Evolutionary conservation across 306 rosid species (phyloP).

Genomic region (Casuarina glauca): DNA sequence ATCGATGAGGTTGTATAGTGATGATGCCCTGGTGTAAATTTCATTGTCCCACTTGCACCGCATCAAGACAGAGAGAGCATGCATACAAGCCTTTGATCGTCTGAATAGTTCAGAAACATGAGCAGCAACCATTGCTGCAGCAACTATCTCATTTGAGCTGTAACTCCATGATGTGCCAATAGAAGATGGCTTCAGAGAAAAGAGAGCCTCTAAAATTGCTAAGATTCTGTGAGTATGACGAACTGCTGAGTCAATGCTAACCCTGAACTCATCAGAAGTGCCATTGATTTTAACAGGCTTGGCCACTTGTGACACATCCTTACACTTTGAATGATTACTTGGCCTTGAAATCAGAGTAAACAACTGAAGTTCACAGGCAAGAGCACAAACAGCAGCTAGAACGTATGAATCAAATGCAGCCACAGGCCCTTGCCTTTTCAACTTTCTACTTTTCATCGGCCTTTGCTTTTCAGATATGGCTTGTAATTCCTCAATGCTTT

Average conservation of each 20-base stretch:
- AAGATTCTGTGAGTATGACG: slow-evolving; percentile 88
- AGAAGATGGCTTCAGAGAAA: slow-evolving; percentile 88
- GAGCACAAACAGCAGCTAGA: slow-evolving; percentile 95
- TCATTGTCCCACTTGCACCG: slow-evolving; percentile 92
- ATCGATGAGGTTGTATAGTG: slow-evolving; percentile 88
- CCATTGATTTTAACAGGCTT: slow-evolving; percentile 63
- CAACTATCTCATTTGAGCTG: slow-evolving; percentile 97
- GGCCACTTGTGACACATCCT: slow-evolving; percentile 39
- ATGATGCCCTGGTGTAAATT: slow-evolving; percentile 82
- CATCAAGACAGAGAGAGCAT: slow-evolving; percentile 81
- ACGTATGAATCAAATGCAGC: slow-evolving; percentile 98
- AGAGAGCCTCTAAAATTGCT: slow-evolving; percentile 87
- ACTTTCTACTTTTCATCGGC: slow-evolving; percentile 52
- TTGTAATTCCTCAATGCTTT: slow-evolving; percentile 50
- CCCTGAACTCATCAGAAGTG: slow-evolving; percentile 55
- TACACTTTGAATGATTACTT: slow-evolving; percentile 45
- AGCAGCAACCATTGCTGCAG: slow-evolving; percentile 99
- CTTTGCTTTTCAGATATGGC: slow-evolving; percentile 52
- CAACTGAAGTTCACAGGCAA: slow-evolving; percentile 90
- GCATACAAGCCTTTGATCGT: slow-evolving; percentile 97
- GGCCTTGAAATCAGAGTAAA: slow-evolving; percentile 73
- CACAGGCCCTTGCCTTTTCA: slow-evolving; percentile 83
- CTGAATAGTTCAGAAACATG: slow-evolving; percentile 94
- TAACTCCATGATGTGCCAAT: slow-evolving; percentile 97
- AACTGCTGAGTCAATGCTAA: slow-evolving; percentile 74